Evolutionary conservation across 2,329 filamentous ascomycete species (phyloP), one percentile per base, ranked within the genome.

Genomic region (Beauveria bassiana): DNA sequence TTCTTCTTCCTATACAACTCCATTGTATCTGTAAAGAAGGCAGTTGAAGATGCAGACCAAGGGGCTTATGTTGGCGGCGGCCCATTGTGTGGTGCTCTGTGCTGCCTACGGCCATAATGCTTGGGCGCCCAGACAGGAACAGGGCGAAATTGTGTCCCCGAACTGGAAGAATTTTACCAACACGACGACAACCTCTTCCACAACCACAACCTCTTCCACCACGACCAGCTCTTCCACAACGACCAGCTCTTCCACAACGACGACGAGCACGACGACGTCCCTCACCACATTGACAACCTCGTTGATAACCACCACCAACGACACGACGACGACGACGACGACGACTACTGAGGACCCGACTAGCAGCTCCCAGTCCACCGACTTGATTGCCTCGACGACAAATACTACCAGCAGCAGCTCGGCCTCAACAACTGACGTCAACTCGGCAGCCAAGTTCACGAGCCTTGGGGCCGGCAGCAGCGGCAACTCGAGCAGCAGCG

Each of bases 1-100:
- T 47, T 34, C 43, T 43, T 59, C 46, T 26, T 38, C 45, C 22
- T 18, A 31, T 52, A 12, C 57, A 53, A 31, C 20, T n/a, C 34
- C 26, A 18, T 26, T 53, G 49, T 52, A 43, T 22, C 46, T 51
- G 24, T 51, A 14, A 59, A 52, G 12, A 60, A 50, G 47, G 57
- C 22, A 34, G 56, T 59, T 42, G 56, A 61, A 47, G 38, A 61
- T 61, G 58, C 49, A 54, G 58, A 47, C 43, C 58, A 61, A 54
- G 26, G 50, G 49, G 49, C 50, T 61, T 38, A 28, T 61, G 43
- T 20, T 60, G 49, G 26, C 49, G 58, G 57, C 47, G 40, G 58
- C 50, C 10, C 58, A 61, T 42, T 61, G 16, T 12, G 42, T 42
- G n/a, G 57, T 38, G 18, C 24, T 59, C 24, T 34, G 43, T n/a